Percentiles rank a stretch among this genome's conserved stretches.
Conservation (phyloP, 1,139 yeast species). For the Taiozyma sp. region DNA sequence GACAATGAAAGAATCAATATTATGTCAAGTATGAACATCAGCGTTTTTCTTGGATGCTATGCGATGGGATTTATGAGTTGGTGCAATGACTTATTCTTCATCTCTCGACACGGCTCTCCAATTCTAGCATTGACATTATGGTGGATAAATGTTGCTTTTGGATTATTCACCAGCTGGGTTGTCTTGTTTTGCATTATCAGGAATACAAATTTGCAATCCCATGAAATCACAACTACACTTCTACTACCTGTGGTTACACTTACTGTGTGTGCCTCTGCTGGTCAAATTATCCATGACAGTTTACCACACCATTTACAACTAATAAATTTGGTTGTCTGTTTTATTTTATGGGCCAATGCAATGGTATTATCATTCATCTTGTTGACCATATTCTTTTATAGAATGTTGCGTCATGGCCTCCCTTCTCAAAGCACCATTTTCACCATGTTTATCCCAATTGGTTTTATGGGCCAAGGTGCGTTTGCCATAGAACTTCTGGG, state of each 20-base stretch:
- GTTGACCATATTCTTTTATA: slow-evolving; percentile 51
- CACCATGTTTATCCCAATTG: slow-evolving; percentile 56
- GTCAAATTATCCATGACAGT: slow-evolving; percentile 43
- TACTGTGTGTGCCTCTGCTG: slow-evolving; percentile 68
- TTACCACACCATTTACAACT: slow-evolving; percentile 42
- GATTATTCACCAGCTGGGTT: slow-evolving; percentile 54
- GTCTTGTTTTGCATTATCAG: slow-evolving; percentile 42
- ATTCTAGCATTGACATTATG: slow-evolving; percentile 52
- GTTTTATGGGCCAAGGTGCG: slow-evolving; percentile 79
- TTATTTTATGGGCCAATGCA: slow-evolving; percentile 66
- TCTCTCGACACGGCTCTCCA: slow-evolving; percentile 31
- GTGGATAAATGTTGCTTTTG: slow-evolving; percentile 56
- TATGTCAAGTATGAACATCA: slow-evolving; percentile 40
- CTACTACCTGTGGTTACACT: slow-evolving; percentile 70
- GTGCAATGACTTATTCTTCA: slow-evolving; percentile 40
- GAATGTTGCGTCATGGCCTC: slow-evolving; percentile 50
- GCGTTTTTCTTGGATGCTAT: slow-evolving; percentile 67
- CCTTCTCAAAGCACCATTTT: slow-evolving; percentile 46
- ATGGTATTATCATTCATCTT: slow-evolving; percentile 53
- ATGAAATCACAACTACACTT: slow-evolving; percentile 24
- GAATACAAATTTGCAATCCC: slow-evolving; percentile 26
- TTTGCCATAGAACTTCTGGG: slow-evolving; percentile 61
- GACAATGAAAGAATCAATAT: slow-evolving; percentile 31
- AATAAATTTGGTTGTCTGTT: slow-evolving; percentile 48
- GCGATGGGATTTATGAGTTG: slow-evolving; percentile 75